Evolutionary conservation across 2,329 filamentous ascomycete species (phyloP), one percentile per base, ranked within the genome.

Genomic region (Neofusicoccum umdonicola): DNA sequence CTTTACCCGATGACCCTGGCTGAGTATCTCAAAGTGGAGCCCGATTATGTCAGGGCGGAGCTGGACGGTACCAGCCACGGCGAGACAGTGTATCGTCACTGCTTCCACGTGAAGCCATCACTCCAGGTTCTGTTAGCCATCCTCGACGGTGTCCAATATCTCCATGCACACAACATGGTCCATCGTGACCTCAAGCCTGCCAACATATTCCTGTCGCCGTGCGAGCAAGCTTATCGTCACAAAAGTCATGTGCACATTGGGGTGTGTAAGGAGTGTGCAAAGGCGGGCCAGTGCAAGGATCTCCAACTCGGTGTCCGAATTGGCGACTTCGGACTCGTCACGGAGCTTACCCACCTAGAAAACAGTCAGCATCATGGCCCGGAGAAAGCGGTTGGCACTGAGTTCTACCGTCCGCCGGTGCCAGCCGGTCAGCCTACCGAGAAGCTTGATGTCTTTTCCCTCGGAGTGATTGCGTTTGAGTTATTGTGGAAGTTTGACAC

Each of bases 161-260:
- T 90, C 1, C 88, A 90, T 69, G 76, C 79, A 0, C 81, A 86
- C 65, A 81, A 81, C 5, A 84, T 90, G 54, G 82, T 89, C 0
- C 88, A 90, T 69, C 84, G 88, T 9, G 88, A 90, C 70, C 78
- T 90, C 22, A 90, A 90, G 69, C 88, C 88, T 0, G 85, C 84
- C 3, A 90, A 90, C 68, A 85, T 90, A 34, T 89, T 90, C 73
- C 77, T 90, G 0, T 84, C 84, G 2, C 71, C 81, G n/a, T 74
- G 79, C 17, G 74, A 70, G 3, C 71, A 74, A 34, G 73, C 67
- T 27, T 67, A 69, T 12, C 71, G 71, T 50, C 76, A 78, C 0
- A 73, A 80, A 3, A 81, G 83, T 17, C 81, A 78, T 19, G 76
- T 83, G n/a, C 76, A 84, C 48, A 69, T 83, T 1, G 76, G 78